A percentile compares a stretch with the other conserved stretches of the same genome.
Conservation (phyloP, 2,329 filamentous ascomycete species). For the Tolypocladium nubicola region DNA sequence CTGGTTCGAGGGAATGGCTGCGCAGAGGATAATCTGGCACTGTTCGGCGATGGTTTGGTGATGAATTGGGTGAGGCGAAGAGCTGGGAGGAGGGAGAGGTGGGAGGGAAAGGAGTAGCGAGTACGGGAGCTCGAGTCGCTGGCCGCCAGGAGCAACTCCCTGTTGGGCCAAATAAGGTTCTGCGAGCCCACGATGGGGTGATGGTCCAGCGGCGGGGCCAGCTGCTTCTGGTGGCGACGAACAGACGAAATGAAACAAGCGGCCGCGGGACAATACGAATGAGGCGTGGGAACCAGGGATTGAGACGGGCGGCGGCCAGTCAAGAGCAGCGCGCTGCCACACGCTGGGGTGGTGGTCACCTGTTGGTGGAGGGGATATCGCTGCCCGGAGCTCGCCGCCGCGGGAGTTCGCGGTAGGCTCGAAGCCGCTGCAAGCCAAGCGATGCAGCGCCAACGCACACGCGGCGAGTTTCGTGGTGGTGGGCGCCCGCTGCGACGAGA, state of each 20-base stretch:
- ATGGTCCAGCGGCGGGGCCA: not conserved
- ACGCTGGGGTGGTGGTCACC: not conserved
- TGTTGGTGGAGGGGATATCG: not conserved
- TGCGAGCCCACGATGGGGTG: not conserved
- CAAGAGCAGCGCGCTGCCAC: not conserved
- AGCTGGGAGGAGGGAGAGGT: not conserved
- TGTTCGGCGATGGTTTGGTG: not conserved
- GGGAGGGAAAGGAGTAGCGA: not conserved
- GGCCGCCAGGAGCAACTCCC: not conserved
- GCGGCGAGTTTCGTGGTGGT: not conserved
- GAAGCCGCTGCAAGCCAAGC: not conserved
- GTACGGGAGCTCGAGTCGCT: too few species aligned
- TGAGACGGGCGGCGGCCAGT: not conserved
- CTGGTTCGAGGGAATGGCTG: not conserved
- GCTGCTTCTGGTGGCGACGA: not conserved
- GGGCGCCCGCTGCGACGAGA: not conserved
- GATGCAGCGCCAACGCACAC: slow-evolving; percentile 2
- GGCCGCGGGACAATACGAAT: not conserved
- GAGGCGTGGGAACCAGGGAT: not conserved
- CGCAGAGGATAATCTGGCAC: not conserved
- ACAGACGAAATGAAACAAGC: not conserved
- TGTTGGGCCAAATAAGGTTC: not conserved
- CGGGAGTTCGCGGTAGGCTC: not conserved
- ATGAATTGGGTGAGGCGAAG: not conserved
- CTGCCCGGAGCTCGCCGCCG: slow-evolving; percentile 1